Base-by-base conservation (phyloP, 805 yeast species). In the Sugiyamaella chiloensis region DNA sequence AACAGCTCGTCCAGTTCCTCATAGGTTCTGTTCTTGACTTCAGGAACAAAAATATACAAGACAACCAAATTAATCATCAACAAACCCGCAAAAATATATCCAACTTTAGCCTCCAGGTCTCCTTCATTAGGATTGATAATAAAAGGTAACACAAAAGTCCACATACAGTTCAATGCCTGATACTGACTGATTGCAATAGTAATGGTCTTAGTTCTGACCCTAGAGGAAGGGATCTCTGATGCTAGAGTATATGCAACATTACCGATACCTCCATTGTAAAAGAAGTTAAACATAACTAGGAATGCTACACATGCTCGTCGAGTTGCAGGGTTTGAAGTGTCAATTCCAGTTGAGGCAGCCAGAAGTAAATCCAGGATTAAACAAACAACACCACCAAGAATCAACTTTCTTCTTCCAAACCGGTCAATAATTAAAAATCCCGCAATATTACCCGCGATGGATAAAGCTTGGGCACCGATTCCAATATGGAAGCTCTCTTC, bases 1-100 rank as follows among this genome's bases (percentile, higher is more conserved):
- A 79, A 80, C 64, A 80, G 62, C 44, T 65, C 65, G 61, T 79
- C 84, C 57, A 80, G 66, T 58, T 80, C 85, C 40, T 78, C 81
- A 57, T 69, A 78, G 0, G 84, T 76, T 60, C 80, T 71, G 40
- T 71, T 73, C 52, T 70, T 70, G 26, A 82, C 74, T 60, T 80
- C 86, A 9, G 86, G 85, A 44, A 79, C 63, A 37, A 72, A 74
- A 59, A 76, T 70, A 60, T 65, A 72, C 16, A 35, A 11, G 3
- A 26, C 36, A 7, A 34, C 47, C 23, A 24, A 20, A 14, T 2
- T 14, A 17, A 47, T 24, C 5, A 27, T n/a, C 17, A 19, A 4
- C 12, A 26, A 19, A 2, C 47, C 51, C 3, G 36, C 42, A 44
- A 36, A 44, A 4, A 44, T 44, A 21, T 21, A 44, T 16, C 27